Base-by-base conservation (phyloP, 129 eudicot species). In the Chrysanthemum lavandulifolium region DNA sequence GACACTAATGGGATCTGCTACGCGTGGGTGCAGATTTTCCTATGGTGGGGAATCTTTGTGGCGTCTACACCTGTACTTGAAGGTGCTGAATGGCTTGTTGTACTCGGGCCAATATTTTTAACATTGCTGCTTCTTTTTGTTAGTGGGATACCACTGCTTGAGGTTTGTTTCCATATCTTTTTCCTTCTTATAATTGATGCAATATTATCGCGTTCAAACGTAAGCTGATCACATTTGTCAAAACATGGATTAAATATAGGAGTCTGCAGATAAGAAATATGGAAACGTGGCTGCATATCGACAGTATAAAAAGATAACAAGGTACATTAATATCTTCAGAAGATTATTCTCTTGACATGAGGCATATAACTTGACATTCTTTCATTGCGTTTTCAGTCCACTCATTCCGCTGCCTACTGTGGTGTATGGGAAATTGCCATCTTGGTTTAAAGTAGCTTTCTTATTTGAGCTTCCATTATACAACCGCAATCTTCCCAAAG, bases 21-120 rank as follows among this genome's bases (percentile, higher is more conserved):
- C 29, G 10, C 43, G 68, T 11, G 73, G 48, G 2, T 40, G 36
- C 88, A 95, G 99, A 86, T 95, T 61, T 82, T 95, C 12, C 91
- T 95, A 66, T 95, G 99, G 99, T 95, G 99, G 99, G 99, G 99
- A 53, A 82, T 95, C 53, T 90, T 90, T 69, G 83, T 95, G 53
- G 91, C 91, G 54, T 82, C 99, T 14, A 84, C 97, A 70, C 96
- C 99, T 55, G 84, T 90, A 58, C 61, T 95, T 47, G 77, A 86
- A 45, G 91, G 90, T 64, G 93, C 91, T 5, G 97, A 95, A 82
- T 95, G 97, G 97, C 97, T 95, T 13, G 96, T 95, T 73, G 71
- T 95, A 62, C 18, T 88, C 3, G 99, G 99, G 55, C 99, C 99
- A 27, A 13, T 90, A 27, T 95, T 95, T 77, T 85, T 95, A 62